Evolutionary conservation across 805 yeast genomes (phyloP), one percentile per base, ranked within the genome.

Genomic region (Starmerella floricola): DNA sequence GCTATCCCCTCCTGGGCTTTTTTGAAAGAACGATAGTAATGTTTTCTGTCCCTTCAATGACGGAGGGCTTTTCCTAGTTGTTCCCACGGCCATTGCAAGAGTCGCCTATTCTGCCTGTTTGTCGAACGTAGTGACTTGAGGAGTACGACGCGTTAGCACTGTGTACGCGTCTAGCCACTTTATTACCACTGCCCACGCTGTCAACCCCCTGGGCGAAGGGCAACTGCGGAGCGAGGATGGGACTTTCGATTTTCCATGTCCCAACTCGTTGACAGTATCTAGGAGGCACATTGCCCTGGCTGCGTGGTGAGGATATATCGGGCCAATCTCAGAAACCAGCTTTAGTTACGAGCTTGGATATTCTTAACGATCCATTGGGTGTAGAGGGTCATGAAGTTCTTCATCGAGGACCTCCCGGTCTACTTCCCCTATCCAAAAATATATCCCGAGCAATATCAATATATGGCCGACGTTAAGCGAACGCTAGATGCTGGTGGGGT

Each of bases 371-470:
- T 10, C 34, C 13, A 10, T 11, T 18, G 24, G 15, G 17, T 28
- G 11, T 12, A n/a, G n/a, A n/a, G n/a, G n/a, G n/a, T 38, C 23
- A 55, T 55, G 58, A 85, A 83, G 66, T 91, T 91, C 67, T 82
- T 62, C 60, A 91, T 91, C 48, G 99, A 88, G 66, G 99, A 91
- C 62, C 66, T 91, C 47, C 97, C 97, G 17, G 94, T 91, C 27
- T 69, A 85, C 41, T 91, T 91, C 61, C 99, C 99, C 13, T 91
- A 91, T 60, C 97, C 97, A 2, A 73, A 84, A 56, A 88, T 91
- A 42, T 91, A 91, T 59, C 99, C 98, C 2, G 99, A 91, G 63
- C 99, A 91, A 61, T 91, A 91, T 69, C 91, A 87, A 27, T 91
- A 91, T 63, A 91, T 91, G 98, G 76, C 91, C 48, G 97, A 88